phyloP scores from a whole-genome alignment of 2,329 filamentous ascomycete species.

The Exophiala phaeomuriformis region DNA sequence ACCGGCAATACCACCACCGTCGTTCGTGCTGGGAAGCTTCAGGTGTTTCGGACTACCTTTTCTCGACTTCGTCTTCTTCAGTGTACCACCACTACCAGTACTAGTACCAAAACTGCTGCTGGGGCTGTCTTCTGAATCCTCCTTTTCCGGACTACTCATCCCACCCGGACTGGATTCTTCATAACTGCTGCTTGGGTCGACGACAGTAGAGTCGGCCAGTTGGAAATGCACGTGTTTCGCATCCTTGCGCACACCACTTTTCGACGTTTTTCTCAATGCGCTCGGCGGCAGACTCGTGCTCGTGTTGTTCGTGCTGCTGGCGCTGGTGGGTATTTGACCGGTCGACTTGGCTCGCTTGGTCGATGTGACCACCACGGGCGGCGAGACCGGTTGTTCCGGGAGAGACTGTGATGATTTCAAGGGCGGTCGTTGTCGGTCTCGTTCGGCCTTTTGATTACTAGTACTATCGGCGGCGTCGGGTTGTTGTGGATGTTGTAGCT shows the following conservation, averaged over 20 bases:
- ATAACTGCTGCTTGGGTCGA: constrained; percentile 27
- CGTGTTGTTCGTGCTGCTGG: background rate
- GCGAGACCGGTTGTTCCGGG: constrained; percentile 13
- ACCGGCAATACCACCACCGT: background rate
- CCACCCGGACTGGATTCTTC: constrained; percentile 13
- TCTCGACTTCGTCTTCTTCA: background rate
- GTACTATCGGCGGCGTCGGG: constrained; percentile 4
- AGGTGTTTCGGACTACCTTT: background rate
- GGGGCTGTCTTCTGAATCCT: background rate
- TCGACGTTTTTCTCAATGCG: constrained; percentile 18
- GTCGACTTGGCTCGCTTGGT: constrained; percentile 14
- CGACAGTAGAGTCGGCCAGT: constrained; percentile 25
- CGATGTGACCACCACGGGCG: constrained; percentile 3
- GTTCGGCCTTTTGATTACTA: constrained; percentile 10
- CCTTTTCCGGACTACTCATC: constrained; percentile 15
- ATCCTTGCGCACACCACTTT: constrained; percentile 17
- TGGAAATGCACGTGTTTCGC: constrained; percentile 27
- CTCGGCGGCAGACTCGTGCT: constrained; percentile 21
- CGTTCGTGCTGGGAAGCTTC: background rate
- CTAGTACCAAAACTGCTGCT: background rate
- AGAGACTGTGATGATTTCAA: constrained; percentile 14
- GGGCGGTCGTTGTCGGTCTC: constrained; percentile 4
- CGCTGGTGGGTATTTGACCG: constrained; percentile 6
- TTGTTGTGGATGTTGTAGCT: constrained; percentile 4
- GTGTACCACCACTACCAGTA: background rate